Evolutionary conservation across 192 early-diverging fungal species (phyloP).

Genomic region (Podila clonocystis): DNA sequence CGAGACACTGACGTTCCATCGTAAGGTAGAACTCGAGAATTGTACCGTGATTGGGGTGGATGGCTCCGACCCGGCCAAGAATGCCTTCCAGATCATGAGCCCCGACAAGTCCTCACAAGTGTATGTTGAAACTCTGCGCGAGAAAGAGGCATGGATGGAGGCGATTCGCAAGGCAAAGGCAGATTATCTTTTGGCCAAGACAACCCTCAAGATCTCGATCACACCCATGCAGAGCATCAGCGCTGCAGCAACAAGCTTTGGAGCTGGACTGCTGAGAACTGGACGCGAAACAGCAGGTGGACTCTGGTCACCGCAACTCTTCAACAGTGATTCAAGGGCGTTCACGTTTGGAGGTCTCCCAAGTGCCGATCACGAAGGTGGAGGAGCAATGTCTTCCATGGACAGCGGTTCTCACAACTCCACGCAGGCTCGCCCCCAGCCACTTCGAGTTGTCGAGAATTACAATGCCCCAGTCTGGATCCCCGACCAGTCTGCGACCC

Average conservation of each 20-base stretch:
- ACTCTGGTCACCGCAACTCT: constrained; percentile 22
- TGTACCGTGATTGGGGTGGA: constrained; percentile 58
- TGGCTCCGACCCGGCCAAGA: constrained; percentile 61
- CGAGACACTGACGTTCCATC: constrained; percentile 73
- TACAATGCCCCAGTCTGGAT: constrained; percentile 78
- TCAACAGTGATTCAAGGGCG: constrained; percentile 10
- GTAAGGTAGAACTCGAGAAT: constrained; percentile 74
- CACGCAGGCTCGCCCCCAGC: neutral
- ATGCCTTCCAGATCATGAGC: constrained; percentile 83
- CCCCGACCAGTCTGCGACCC: constrained; percentile 71
- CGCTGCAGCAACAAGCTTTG: constrained; percentile 30
- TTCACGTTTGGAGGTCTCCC: neutral
- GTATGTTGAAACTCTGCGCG: constrained; percentile 62
- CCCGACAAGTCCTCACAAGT: constrained; percentile 84
- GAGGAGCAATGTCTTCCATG: too few species aligned
- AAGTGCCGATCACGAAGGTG: too few species aligned
- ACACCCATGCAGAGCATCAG: constrained; percentile 42
- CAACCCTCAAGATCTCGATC: constrained; percentile 64
- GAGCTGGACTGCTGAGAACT: constrained; percentile 16
- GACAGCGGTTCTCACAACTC: neutral
- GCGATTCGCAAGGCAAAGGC: constrained; percentile 67
- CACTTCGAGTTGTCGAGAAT: constrained; percentile 71
- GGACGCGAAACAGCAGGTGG: constrained; percentile 18
- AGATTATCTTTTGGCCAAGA: constrained; percentile 64
- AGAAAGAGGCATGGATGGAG: constrained; percentile 73